A percentile compares a stretch with the other conserved stretches of the same genome.
These are phyloP conservation scores for Jatropha podagrica DNA, from an alignment of 441 rosid genomes.

Conservation along the genomic window DNA sequence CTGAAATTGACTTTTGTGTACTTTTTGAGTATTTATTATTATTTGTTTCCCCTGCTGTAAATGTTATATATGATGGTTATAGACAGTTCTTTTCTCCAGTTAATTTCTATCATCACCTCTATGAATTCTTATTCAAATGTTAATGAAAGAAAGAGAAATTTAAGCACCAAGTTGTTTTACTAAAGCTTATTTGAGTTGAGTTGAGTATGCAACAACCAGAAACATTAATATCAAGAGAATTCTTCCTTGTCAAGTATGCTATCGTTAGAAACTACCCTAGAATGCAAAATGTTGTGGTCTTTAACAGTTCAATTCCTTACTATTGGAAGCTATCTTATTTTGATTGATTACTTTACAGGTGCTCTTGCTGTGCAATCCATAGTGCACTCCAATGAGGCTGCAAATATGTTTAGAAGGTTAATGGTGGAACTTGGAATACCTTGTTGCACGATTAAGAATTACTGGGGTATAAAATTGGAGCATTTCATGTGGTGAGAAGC, in stretches of 20 bases:
- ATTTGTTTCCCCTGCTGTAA: not conserved
- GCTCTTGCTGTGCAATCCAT: not conserved
- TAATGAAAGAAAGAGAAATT: not conserved
- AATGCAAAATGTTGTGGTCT: not conserved
- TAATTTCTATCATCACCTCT: not conserved
- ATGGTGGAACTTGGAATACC: slow-evolving; percentile 65
- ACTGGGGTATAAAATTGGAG: slow-evolving; percentile 60
- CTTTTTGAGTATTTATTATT: not conserved
- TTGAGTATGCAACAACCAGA: not conserved
- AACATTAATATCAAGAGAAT: not conserved
- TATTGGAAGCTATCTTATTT: not conserved
- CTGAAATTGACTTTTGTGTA: not conserved
- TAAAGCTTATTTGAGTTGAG: not conserved
- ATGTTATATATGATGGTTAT: not conserved
- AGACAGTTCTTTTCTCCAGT: not conserved
- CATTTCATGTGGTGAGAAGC: not conserved
- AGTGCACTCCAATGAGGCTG: slow-evolving; percentile 30
- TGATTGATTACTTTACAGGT: not conserved
- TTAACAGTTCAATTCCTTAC: not conserved
- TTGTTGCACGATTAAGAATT: slow-evolving; percentile 45
- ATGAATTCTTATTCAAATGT: not conserved
- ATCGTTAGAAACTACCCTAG: not conserved
- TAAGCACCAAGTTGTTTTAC: not conserved
- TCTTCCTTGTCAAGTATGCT: not conserved
- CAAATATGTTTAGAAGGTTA: slow-evolving; percentile 43